A percentile compares a stretch with the other conserved stretches of the same genome.
Conservation (phyloP, 140 eudicot genomes). For the Erigeron philadelphicus region DNA sequence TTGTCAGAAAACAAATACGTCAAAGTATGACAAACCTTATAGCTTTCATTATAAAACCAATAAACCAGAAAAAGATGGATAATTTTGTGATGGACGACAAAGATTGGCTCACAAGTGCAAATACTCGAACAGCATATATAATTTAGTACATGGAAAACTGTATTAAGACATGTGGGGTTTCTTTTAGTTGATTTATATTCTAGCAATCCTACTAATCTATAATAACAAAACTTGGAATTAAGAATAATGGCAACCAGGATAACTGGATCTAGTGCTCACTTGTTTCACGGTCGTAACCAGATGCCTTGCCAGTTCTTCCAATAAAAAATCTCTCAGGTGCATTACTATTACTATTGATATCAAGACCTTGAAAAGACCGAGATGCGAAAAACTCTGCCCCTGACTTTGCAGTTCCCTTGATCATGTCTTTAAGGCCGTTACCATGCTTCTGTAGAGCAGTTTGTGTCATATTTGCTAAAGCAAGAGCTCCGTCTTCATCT, state of each 20-base stretch:
- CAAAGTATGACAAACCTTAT: too few species aligned
- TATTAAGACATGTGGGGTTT: constrained; percentile 14
- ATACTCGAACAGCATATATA: background rate
- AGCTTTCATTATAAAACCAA: too few species aligned
- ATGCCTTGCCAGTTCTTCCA: constrained; percentile 89
- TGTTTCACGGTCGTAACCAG: constrained; percentile 70
- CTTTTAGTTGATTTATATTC: constrained; percentile 1
- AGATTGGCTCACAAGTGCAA: background rate
- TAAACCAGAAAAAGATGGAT: too few species aligned
- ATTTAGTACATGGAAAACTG: constrained; percentile 1
- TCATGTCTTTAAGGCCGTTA: constrained; percentile 31
- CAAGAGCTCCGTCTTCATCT: constrained; percentile 48
- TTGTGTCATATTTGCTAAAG: constrained; percentile 46
- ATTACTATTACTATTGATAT: constrained; percentile 42
- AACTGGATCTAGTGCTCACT: constrained; percentile 16
- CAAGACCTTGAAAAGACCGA: constrained; percentile 87
- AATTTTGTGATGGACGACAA: too few species aligned
- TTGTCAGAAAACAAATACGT: too few species aligned
- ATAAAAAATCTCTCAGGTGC: constrained; percentile 49
- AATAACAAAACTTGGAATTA: constrained; percentile 6
- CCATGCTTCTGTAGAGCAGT: constrained; percentile 57
- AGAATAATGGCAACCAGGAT: background rate
- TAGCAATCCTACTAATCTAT: too few species aligned
- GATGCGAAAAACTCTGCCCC: constrained; percentile 71
- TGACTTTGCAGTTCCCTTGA: constrained; percentile 49